These are phyloP conservation scores for Magnaporthales sp. DNA, from an alignment of 2,329 filamentous ascomycete genomes.

Conservation along the genomic window DNA sequence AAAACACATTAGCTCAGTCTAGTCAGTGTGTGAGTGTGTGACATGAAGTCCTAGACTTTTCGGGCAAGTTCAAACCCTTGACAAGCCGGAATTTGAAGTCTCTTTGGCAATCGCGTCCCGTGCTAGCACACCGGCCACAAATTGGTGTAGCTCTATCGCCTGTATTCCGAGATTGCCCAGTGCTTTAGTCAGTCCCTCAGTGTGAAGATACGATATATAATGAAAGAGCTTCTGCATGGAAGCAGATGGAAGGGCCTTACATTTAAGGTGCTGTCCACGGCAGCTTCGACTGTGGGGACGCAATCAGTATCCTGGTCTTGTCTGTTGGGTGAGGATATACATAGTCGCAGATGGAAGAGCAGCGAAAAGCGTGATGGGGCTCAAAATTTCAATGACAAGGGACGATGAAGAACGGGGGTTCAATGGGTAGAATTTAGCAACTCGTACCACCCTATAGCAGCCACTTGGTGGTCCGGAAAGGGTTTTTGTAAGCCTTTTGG, in stretches of 20 bases:
- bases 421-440: not conserved
- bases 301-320: not conserved
- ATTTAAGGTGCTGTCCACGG: slow-evolving; percentile 38
- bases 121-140: slow-evolving; percentile 22
- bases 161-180: slow-evolving; percentile 12
- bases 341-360: not conserved
- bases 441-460: slow-evolving; percentile 1
- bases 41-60: not conserved
- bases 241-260: slow-evolving; percentile 18
- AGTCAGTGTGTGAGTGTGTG: not conserved
- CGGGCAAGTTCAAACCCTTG: slow-evolving; percentile 10
- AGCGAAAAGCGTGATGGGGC: not conserved
- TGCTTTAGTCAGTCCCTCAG: not conserved
- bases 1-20: not conserved
- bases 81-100: slow-evolving; percentile 24
- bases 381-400: not conserved
- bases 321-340: not conserved
- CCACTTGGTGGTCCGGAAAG: not conserved
- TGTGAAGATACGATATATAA: not conserved
- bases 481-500: not conserved
- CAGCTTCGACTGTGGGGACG: slow-evolving; percentile 30
- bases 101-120: slow-evolving; percentile 17
- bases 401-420: not conserved
- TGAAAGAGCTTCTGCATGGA: not conserved
- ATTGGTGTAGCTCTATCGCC: slow-evolving; percentile 28